These are phyloP conservation scores for Metschnikowia arizonensis DNA, from an alignment of 805 yeast genomes.

Conservation along the genomic window DNA sequence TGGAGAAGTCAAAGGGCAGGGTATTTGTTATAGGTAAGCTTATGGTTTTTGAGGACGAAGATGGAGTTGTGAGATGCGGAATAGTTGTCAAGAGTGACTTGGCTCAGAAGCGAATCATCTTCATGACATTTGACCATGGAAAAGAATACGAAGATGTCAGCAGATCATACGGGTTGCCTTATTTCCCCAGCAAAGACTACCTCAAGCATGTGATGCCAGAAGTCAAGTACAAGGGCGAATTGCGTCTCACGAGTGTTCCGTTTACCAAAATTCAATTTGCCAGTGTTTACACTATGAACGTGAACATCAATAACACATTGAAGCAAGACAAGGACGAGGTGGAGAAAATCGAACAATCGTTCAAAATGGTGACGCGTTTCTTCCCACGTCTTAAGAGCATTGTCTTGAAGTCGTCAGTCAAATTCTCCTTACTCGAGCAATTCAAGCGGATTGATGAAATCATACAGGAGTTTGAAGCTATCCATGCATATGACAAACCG, in stretches of 20 bases:
- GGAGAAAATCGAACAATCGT: slow-evolving; percentile 31
- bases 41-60: slow-evolving; percentile 51
- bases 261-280: slow-evolving; percentile 42
- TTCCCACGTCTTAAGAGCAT: slow-evolving; percentile 44
- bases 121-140: slow-evolving; percentile 47
- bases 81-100: slow-evolving; percentile 46
- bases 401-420: slow-evolving; percentile 32
- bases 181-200: slow-evolving; percentile 32
- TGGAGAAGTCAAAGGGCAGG: slow-evolving; percentile 45
- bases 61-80: slow-evolving; percentile 45
- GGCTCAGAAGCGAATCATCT: slow-evolving; percentile 28
- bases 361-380: slow-evolving; percentile 31
- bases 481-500: slow-evolving; percentile 32
- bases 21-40: slow-evolving; percentile 52
- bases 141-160: slow-evolving; percentile 23
- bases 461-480: slow-evolving; percentile 25
- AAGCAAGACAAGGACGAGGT: slow-evolving; percentile 35
- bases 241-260: slow-evolving; percentile 40
- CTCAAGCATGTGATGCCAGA: slow-evolving; percentile 32
- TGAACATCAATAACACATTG: slow-evolving; percentile 32
- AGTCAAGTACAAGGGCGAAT: slow-evolving; percentile 31
- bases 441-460: slow-evolving; percentile 35
- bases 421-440: slow-evolving; percentile 35
- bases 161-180: slow-evolving; percentile 30
- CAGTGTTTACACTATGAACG: slow-evolving; percentile 33